Evolutionary conservation across 1,284 basidiomycete genomes (phyloP), one percentile per base, ranked within the genome.

Genomic region (Ustilago loliicola): DNA sequence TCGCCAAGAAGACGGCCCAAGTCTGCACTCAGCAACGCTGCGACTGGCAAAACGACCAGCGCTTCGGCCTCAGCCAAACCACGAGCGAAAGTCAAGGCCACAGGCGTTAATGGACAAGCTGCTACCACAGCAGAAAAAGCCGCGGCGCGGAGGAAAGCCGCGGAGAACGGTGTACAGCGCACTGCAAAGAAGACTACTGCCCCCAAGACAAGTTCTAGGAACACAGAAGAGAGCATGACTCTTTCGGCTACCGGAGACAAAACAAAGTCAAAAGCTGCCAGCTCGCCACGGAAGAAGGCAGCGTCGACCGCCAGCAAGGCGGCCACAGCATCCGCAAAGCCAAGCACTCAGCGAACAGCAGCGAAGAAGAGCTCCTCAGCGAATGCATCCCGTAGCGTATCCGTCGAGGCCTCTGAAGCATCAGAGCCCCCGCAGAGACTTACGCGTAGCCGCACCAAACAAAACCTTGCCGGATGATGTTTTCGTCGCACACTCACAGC

Each of bases 391-490:
- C 52, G 71, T 17, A 54, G 71, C 58, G 36, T 48, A 15, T 57
- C 50, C 7, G 54, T 36, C 27, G 60, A 66, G 21, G 50, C 52
- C 11, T 25, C 50, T 4, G 61, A 57, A 52, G 30, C 53, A 27
- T 50, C 61, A 11, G 65, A 64, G 52, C 65, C 65, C 4, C 58
- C 61, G 27, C 61, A 67, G 34, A 63, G 70, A 42, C 52, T 72
- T 15, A 77, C 69, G 10, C 63, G 74, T 13, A 77, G 70, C 47
- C 68, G 69, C 38, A 77, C 68, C 34, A 72, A 64, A 23, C 65
- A 77, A 38, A 66, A 77, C 15, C 58, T 76, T 13, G 56, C 50
- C 23, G 67, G 59, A 7, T 75, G 60, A 70, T 19, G 23, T 7
- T 25, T 17, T 29, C 11, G 21, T 36, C 47, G 3, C n/a, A 29